Conservation (phyloP, 1,284 basidiomycete genomes). For the Marasmius tenuissimus region DNA sequence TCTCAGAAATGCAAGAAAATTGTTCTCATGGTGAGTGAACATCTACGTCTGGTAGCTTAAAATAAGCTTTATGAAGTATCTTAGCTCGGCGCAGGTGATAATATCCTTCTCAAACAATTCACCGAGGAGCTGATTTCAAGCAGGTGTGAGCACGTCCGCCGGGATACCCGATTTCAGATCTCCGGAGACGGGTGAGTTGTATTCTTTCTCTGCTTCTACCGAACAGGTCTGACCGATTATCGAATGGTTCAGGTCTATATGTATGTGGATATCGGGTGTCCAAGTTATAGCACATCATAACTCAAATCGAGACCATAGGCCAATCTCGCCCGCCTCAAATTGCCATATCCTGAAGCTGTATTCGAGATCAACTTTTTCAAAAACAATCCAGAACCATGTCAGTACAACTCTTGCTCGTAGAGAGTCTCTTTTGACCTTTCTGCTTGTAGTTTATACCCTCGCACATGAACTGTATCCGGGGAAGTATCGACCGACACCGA, state of each 20-base stretch:
- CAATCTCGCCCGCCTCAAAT: slow-evolving; percentile 69
- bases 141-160: slow-evolving; percentile 77
- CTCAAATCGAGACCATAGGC: slow-evolving; percentile 40
- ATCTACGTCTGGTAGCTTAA: background rate
- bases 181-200: slow-evolving; percentile 61
- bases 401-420: slow-evolving; percentile 23
- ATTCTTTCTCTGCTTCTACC: background rate
- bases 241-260: background rate
- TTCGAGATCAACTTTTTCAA: slow-evolving; percentile 79
- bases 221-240: background rate
- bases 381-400: slow-evolving; percentile 72
- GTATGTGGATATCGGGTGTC: slow-evolving; percentile 10
- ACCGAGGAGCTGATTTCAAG: slow-evolving; percentile 2
- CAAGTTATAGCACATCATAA: background rate
- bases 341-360: slow-evolving; percentile 81
- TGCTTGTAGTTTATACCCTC: slow-evolving; percentile 71
- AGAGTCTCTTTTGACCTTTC: background rate
- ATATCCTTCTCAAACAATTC: slow-evolving; percentile 21
- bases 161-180: slow-evolving; percentile 83
- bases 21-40: slow-evolving; percentile 65
- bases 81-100: slow-evolving; percentile 61
- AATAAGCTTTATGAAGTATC: background rate
- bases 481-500: slow-evolving; percentile 81
- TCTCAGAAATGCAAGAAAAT: slow-evolving; percentile 66
- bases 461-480: slow-evolving; percentile 92